Conservation (phyloP, 2,329 filamentous ascomycete genomes). For the Pseudocercospora musae region DNA sequence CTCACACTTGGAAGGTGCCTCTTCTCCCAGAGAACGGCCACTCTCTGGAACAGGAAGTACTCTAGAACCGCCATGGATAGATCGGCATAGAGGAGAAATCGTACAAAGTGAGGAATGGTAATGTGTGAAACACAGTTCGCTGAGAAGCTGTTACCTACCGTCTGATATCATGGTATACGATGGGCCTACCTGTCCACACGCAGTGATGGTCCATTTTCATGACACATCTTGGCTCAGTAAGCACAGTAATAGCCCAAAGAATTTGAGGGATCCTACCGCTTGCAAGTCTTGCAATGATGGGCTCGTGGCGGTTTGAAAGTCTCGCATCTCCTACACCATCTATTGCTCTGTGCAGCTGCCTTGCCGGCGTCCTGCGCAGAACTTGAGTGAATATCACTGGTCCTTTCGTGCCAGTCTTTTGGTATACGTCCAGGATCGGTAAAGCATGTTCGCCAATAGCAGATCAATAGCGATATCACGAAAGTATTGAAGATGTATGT, state of each 20-base stretch:
- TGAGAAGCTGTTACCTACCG: slow-evolving; percentile 34
- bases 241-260: background rate
- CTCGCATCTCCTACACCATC: slow-evolving; percentile 75
- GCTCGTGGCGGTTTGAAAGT: slow-evolving; percentile 71
- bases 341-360: slow-evolving; percentile 33
- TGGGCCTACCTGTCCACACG: slow-evolving; percentile 64
- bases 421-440: slow-evolving; percentile 58
- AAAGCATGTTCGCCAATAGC: slow-evolving; percentile 63
- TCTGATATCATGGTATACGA: background rate
- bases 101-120: slow-evolving; percentile 77
- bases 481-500: slow-evolving; percentile 63
- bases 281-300: slow-evolving; percentile 77
- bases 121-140: slow-evolving; percentile 76
- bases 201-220: slow-evolving; percentile 57
- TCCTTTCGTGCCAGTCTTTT: slow-evolving; percentile 37
- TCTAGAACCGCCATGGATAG: slow-evolving; percentile 60
- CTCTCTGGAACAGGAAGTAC: slow-evolving; percentile 59
- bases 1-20: slow-evolving; percentile 64
- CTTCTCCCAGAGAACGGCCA: slow-evolving; percentile 59
- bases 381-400: slow-evolving; percentile 27
- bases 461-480: slow-evolving; percentile 62
- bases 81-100: slow-evolving; percentile 71
- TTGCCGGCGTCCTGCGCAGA: slow-evolving; percentile 19
- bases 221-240: slow-evolving; percentile 25
- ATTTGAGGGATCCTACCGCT: slow-evolving; percentile 46